phyloP scores from a whole-genome alignment of 805 yeast genomes.

The Nakazawaea siamensis region DNA sequence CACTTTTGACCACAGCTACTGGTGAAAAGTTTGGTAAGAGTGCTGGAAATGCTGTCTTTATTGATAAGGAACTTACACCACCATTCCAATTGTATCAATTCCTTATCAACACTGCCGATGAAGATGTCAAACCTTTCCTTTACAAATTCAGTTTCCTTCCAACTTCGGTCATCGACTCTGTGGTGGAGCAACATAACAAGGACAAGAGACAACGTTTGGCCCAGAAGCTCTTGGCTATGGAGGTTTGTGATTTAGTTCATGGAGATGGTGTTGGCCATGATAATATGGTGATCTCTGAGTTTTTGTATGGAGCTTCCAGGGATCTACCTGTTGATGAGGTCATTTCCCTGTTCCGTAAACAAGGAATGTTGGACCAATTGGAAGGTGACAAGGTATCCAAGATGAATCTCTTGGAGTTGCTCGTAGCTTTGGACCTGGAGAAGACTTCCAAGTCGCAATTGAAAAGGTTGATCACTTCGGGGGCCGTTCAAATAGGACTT shows the following conservation, averaged over 20 bases:
- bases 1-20: constrained; percentile 74
- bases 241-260: constrained; percentile 81
- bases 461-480: constrained; percentile 48
- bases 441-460: constrained; percentile 31
- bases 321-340: constrained; percentile 40
- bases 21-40: constrained; percentile 96
- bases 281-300: constrained; percentile 58
- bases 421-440: constrained; percentile 39
- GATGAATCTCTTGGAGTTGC: constrained; percentile 39
- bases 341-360: constrained; percentile 46
- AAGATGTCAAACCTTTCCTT: constrained; percentile 59
- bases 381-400: constrained; percentile 21
- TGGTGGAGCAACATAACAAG: constrained; percentile 42
- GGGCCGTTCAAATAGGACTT: constrained; percentile 68
- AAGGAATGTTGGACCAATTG: constrained; percentile 41
- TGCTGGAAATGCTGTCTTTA: constrained; percentile 93
- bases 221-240: constrained; percentile 72
- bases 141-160: constrained; percentile 79
- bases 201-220: constrained; percentile 65
- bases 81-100: constrained; percentile 82
- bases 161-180: constrained; percentile 40
- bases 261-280: constrained; percentile 70
- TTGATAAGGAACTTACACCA: constrained; percentile 65
- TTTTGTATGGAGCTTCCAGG: constrained; percentile 36
- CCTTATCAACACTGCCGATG: constrained; percentile 73